A percentile compares a stretch with the other conserved stretches of the same genome.
These are phyloP conservation scores for Scheffersomyces spartinae DNA, from an alignment of 805 yeast genomes.

Conservation along the genomic window DNA sequence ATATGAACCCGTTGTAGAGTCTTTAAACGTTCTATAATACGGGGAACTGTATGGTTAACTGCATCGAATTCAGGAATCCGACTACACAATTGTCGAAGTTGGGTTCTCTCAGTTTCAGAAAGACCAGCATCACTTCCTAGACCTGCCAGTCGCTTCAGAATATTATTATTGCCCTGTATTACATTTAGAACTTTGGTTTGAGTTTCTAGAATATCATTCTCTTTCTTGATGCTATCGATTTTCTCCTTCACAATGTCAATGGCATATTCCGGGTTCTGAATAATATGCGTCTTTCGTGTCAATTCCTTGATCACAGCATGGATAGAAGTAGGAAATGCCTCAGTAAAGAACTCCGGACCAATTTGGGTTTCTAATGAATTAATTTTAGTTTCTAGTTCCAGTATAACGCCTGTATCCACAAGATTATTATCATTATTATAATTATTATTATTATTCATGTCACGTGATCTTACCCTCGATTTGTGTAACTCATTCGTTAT, in stretches of 20 bases:
- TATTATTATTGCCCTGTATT: slow-evolving; percentile 1
- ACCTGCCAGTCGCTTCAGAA: slow-evolving; percentile 1
- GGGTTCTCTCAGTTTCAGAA: slow-evolving; percentile 1
- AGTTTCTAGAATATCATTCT: slow-evolving; percentile 14
- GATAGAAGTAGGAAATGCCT: slow-evolving; percentile 8
- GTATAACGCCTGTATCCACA: slow-evolving; percentile 3
- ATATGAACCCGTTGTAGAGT: slow-evolving; percentile 21
- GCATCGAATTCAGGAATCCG: slow-evolving; percentile 15
- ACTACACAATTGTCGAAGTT: slow-evolving; percentile 14
- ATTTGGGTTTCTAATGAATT: slow-evolving; percentile 10
- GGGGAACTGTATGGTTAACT: slow-evolving; percentile 12
- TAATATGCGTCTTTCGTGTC: slow-evolving; percentile 19
- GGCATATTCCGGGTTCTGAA: slow-evolving; percentile 23
- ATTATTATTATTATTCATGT: background rate
- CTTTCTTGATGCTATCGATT: slow-evolving; percentile 12
- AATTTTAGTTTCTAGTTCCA: slow-evolving; percentile 16
- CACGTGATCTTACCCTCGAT: background rate
- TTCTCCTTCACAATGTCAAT: slow-evolving; percentile 13
- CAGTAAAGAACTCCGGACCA: slow-evolving; percentile 10
- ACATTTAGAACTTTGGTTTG: slow-evolving; percentile 9
- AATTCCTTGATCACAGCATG: slow-evolving; percentile 18
- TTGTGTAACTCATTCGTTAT: too few relatives aligned
- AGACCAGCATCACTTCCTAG: slow-evolving; percentile 2
- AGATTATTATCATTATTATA: background rate
- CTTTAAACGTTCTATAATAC: slow-evolving; percentile 16